Evolutionary conservation across 441 rosid species (phyloP).

Genomic region (Breynia disticha): DNA sequence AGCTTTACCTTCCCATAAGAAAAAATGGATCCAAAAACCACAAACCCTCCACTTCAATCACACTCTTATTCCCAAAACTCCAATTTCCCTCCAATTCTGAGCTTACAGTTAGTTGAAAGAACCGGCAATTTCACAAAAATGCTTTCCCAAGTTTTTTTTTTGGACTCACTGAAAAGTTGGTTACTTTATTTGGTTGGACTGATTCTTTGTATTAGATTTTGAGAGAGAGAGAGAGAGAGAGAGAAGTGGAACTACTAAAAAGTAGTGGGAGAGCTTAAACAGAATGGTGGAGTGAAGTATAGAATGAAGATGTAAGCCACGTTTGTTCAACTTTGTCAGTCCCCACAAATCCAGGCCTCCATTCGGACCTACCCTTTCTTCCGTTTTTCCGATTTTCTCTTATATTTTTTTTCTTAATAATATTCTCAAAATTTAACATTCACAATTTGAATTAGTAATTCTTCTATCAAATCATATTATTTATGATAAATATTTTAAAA

Average conservation of each 20-base stretch:
- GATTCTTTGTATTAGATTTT: slow-evolving; percentile 2
- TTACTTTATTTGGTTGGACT: neutral
- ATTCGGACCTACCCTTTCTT: slow-evolving; percentile 14
- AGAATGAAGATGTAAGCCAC: slow-evolving; percentile 20
- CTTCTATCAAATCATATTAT: too few species aligned
- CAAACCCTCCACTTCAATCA: slow-evolving; percentile 9
- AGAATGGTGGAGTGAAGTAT: neutral
- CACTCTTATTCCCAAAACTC: slow-evolving; percentile 17
- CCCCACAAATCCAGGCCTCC: slow-evolving; percentile 11
- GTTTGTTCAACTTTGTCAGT: slow-evolving; percentile 22
- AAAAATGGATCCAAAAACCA: slow-evolving; percentile 28
- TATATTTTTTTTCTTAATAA: neutral
- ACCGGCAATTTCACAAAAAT: neutral
- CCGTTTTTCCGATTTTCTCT: neutral
- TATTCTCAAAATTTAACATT: neutral
- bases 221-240: slow-evolving; percentile 11
- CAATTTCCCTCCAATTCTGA: slow-evolving; percentile 2
- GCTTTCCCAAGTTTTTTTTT: slow-evolving; percentile 1
- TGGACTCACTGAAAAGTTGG: slow-evolving; percentile 1
- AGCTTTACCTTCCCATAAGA: slow-evolving; percentile 22
- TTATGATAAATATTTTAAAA: too few species aligned
- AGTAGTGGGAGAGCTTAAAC: slow-evolving; percentile 18
- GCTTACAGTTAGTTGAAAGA: slow-evolving; percentile 5
- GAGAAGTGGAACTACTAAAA: neutral
- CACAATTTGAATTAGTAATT: too few species aligned